Percentiles rank a stretch among this genome's conserved stretches.
Conservation (phyloP, 2,329 filamentous ascomycete genomes). For the Colletotrichum sp. region DNA sequence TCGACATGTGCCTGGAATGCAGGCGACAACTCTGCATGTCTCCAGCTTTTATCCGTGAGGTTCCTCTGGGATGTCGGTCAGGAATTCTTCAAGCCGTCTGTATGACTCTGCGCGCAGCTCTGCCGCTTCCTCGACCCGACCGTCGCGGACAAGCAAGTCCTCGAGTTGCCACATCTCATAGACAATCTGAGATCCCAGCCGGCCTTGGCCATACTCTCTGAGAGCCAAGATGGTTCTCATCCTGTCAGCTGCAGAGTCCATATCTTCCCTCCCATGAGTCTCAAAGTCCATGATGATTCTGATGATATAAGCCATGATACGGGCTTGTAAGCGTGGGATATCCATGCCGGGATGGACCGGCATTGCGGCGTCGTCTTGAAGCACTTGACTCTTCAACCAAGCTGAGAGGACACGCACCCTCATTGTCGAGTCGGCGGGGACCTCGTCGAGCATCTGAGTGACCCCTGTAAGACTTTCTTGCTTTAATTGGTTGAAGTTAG, state of each 20-base stretch:
- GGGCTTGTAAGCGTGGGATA: not conserved
- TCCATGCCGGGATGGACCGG: not conserved
- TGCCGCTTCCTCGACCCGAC: not conserved
- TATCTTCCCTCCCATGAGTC: not conserved
- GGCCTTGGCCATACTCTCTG: constrained; percentile 18
- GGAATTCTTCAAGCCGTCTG: not conserved
- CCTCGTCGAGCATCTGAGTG: not conserved
- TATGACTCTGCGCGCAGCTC: not conserved
- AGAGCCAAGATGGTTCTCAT: constrained; percentile 11
- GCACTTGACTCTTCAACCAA: not conserved
- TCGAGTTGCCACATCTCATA: constrained; percentile 21
- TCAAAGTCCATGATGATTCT: constrained; percentile 9
- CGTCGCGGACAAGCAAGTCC: not conserved
- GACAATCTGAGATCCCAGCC: constrained; percentile 15
- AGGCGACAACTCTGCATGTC: not conserved
- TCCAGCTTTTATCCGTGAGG: not conserved
- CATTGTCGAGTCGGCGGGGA: not conserved
- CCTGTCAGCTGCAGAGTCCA: not conserved
- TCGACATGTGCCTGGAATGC: too few species aligned
- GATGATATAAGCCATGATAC: constrained; percentile 8
- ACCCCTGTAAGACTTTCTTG: not conserved
- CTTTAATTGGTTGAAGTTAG: not conserved
- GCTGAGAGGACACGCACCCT: constrained; percentile 5
- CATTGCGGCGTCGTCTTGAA: not conserved
- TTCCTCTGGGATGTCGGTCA: not conserved